phyloP scores from a whole-genome alignment of 2,329 filamentous ascomycete species.

The Sclerotinia subarctica region DNA sequence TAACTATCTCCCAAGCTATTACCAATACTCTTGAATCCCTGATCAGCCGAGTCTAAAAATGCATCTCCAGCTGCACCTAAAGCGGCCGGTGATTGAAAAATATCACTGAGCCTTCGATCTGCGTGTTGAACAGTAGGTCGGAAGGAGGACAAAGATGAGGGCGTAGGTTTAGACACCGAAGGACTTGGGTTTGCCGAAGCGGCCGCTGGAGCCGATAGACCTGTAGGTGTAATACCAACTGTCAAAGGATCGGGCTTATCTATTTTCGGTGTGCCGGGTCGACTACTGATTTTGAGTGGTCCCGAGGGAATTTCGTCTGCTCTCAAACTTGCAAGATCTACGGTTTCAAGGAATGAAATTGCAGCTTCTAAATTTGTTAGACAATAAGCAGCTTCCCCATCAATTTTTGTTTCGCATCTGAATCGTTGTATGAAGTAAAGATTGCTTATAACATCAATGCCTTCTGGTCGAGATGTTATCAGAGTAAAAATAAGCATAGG shows the following conservation, averaged over 20 bases:
- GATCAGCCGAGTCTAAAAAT: slow-evolving; percentile 83
- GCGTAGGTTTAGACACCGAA: slow-evolving; percentile 38
- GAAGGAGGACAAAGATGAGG: slow-evolving; percentile 37
- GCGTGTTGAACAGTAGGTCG: slow-evolving; percentile 46
- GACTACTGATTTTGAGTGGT: slow-evolving; percentile 54
- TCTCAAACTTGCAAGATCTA: slow-evolving; percentile 84
- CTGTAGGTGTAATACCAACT: slow-evolving; percentile 37
- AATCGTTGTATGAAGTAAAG: slow-evolving; percentile 93
- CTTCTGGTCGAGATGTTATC: slow-evolving; percentile 83
- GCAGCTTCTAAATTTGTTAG: slow-evolving; percentile 93
- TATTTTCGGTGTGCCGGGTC: slow-evolving; percentile 47
- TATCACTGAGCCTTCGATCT: slow-evolving; percentile 75
- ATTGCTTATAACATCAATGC: slow-evolving; percentile 88
- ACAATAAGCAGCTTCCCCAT: slow-evolving; percentile 93
- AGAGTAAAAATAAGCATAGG: slow-evolving; percentile 95
- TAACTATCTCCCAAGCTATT: slow-evolving; percentile 89
- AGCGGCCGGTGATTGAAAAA: slow-evolving; percentile 80
- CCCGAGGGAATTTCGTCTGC: slow-evolving; percentile 73
- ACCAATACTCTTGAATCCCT: slow-evolving; percentile 87
- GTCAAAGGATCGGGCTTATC: slow-evolving; percentile 33
- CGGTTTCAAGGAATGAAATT: slow-evolving; percentile 90
- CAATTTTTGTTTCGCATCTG: slow-evolving; percentile 77
- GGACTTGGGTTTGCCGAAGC: slow-evolving; percentile 34
- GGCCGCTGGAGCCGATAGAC: slow-evolving; percentile 27
- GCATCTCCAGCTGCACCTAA: slow-evolving; percentile 81